Evolutionary conservation across 352 stramenopile genomes (phyloP), one percentile per base, ranked within the genome.

Genomic region (Salisapilia sapeloensis): DNA sequence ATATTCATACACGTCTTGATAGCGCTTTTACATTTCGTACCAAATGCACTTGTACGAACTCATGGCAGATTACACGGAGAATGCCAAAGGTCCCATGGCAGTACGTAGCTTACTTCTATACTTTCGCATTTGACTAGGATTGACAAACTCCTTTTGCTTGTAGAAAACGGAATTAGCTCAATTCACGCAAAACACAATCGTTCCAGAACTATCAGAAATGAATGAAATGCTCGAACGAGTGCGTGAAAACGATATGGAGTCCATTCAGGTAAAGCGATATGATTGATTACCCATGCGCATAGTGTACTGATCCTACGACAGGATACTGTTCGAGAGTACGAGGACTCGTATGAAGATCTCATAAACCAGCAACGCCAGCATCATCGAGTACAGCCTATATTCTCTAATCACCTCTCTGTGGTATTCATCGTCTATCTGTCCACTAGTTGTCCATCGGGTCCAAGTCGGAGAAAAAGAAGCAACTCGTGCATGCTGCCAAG

Each of bases 21-120:
- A 86, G 71, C 53, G 62, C 15, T 86, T 86, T 37, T 83, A 76
- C 35, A 55, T 70, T 29, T 48, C 72, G 27, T 86, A 82, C 26
- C 71, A 86, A 48, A 44, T 48, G 4, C 56, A 66, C 37, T 29
- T 86, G 22, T 67, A 72, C 31, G 60, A 83, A 18, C 29, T 86
- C 17, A 80, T 86, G 48, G 55, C 57, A 8, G 45, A 65, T 29
- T 86, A 78, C 45, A 77, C 64, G 3, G 62, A 81, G 14, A 59
- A 63, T 27, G 71, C 64, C 4, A 54, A 63, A 25, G 66, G 71
- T 6, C 62, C 71, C 8, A 46, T 57, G 8, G 70, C 66, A 56
- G 66, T 85, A 49, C 16, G 29, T 32, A 20, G 24, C n/a, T 14
- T 10, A 19, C 22, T 25, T 41, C 1, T 20, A 18, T 36, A 6